Evolutionary conservation across 352 stramenopile genomes (phyloP).

Genomic region (Aphanomyces invadans): DNA sequence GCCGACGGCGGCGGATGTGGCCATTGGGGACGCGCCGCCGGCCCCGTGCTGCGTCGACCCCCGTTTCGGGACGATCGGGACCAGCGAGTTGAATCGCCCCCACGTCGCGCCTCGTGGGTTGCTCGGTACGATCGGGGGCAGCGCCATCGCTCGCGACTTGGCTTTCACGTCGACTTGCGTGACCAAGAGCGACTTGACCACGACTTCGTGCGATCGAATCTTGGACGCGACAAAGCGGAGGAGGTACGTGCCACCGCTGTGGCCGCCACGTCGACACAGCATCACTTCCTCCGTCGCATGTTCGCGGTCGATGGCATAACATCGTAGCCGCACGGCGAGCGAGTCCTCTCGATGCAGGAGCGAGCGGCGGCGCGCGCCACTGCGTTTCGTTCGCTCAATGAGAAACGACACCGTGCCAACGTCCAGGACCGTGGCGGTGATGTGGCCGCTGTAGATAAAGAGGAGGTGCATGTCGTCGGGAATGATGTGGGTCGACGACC

Average conservation of each 20-base stretch:
- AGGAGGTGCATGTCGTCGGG: conserved; percentile 2
- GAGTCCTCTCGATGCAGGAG: neutral
- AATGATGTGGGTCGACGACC: neutral
- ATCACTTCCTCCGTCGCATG: conserved; percentile 19
- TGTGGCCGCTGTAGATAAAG: conserved; percentile 8
- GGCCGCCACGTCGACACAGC: neutral
- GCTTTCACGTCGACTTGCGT: neutral
- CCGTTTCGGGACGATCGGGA: neutral
- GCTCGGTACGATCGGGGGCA: conserved; percentile 1
- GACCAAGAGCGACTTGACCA: conserved; percentile 13
- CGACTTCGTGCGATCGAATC: conserved; percentile 1
- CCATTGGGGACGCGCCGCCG: neutral
- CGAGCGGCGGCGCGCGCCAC: neutral
- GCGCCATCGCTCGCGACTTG: conserved; percentile 4
- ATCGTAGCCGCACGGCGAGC: neutral
- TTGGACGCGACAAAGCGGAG: conserved; percentile 15
- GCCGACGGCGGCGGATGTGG: neutral
- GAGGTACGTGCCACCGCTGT: neutral
- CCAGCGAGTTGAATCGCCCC: conserved; percentile 5
- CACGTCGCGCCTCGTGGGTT: conserved; percentile 1
- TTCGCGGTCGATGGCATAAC: conserved; percentile 1
- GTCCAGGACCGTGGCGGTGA: conserved; percentile 10
- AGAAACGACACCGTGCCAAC: conserved; percentile 6
- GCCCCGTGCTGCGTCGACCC: neutral
- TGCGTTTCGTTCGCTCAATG: neutral